Evolutionary conservation across 2,329 filamentous ascomycete genomes (phyloP), one percentile per base, ranked within the genome.

Genomic region (Emericellopsis atlantica): DNA sequence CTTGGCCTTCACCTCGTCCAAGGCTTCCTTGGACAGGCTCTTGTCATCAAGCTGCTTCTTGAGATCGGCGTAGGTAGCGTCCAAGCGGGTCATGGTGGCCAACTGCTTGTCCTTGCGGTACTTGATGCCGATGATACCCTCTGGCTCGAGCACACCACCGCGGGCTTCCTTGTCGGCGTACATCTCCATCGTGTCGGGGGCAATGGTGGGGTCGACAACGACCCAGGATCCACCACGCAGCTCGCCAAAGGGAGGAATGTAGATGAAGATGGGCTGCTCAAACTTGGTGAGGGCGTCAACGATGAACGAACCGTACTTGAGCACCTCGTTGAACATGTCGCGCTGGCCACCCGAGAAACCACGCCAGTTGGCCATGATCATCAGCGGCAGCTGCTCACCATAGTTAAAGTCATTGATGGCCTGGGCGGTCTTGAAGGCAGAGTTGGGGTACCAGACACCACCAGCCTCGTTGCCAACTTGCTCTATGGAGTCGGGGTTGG

Each of bases 341-440:
- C 90, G 87, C 69, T 98, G 92, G 49, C 92, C 92, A 71, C 92
- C 92, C 51, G 92, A 98, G 86, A 98, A 98, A 72, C 92, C 92
- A 79, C 92, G 83, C 92, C 92, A 98, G 76, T 98, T 98, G 66
- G 92, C 92, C 48, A 98, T 79, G 59, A 98, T 98, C 88, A 98
- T 96, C 50, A 98, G 71, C 43, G 92, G 92, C 57, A 98, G 74
- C 70, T 98, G 92, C 69, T 98, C 92, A 60, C 92, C 92, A 50
- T 94, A 79, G 78, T 98, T 98, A 78, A 98, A 98, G 71, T 98
- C 92, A 55, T 84, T 88, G 69, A 98, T 94, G 43, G 92, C 92
- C 66, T 98, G 92, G 4, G 92, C 92, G 46, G 92, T 98, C 84
- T 98, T 98, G 81, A 90, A 98, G 21, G 92, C 92, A 10, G 90